Evolutionary conservation across 495 filamentous ascomycete genomes (phyloP).

Genomic region (Tuber magnatum): DNA sequence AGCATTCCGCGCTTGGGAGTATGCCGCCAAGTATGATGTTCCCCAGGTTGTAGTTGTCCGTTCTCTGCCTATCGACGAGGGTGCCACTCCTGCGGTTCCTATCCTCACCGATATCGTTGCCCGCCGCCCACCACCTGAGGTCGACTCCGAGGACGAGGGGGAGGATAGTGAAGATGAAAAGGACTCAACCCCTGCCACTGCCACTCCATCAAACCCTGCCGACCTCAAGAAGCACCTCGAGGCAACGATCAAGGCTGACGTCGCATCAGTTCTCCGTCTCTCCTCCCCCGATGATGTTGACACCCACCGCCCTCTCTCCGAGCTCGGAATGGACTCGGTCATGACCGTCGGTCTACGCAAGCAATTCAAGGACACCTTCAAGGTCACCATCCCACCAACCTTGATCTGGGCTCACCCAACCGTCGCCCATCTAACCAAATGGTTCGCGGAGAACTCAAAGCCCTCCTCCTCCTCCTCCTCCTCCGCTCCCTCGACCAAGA

Average conservation of each 20-base stretch:
- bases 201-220: neutral
- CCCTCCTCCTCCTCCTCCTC: neutral
- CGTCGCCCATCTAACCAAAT: conserved; percentile 41
- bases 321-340: conserved; percentile 47
- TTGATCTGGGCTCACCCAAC: conserved; percentile 46
- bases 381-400: conserved; percentile 46
- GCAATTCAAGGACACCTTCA: conserved; percentile 43
- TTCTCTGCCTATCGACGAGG: conserved; percentile 30
- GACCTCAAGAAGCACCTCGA: conserved; percentile 1
- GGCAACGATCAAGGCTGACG: neutral
- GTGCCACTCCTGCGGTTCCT: conserved; percentile 20
- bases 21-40: conserved; percentile 41
- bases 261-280: neutral
- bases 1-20: conserved; percentile 46
- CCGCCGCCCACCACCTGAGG: conserved; percentile 18
- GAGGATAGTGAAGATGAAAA: neutral
- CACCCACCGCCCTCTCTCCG: conserved; percentile 39
- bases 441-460: conserved; percentile 36
- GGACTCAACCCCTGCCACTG: neutral
- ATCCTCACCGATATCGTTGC: conserved; percentile 43
- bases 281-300: conserved; percentile 42
- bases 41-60: conserved; percentile 44
- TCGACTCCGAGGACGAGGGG: neutral
- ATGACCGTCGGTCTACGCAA: conserved; percentile 45
- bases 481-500: too few species aligned